phyloP scores from a whole-genome alignment of 1,139 yeast species.

The Hansenula lynferdii region DNA sequence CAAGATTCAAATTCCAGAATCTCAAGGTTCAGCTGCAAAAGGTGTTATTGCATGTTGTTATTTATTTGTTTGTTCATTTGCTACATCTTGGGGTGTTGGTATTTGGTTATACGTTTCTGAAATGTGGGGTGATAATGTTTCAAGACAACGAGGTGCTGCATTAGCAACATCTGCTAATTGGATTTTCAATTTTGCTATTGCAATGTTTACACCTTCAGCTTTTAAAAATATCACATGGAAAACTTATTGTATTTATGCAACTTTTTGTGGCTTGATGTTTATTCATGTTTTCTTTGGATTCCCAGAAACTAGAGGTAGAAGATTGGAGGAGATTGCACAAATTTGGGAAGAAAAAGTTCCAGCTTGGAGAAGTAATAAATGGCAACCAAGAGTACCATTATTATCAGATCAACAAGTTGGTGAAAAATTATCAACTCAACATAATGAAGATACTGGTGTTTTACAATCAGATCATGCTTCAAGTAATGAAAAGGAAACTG shows the following conservation, averaged over 20 bases:
- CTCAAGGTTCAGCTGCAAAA: slow-evolving; percentile 37
- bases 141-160: slow-evolving; percentile 40
- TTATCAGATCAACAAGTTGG: neutral
- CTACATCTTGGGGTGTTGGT: slow-evolving; percentile 45
- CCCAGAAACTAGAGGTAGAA: slow-evolving; percentile 62
- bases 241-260: slow-evolving; percentile 42
- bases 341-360: slow-evolving; percentile 48
- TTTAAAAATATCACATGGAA: slow-evolving; percentile 44
- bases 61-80: slow-evolving; percentile 49
- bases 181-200: slow-evolving; percentile 46
- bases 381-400: neutral
- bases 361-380: slow-evolving; percentile 34
- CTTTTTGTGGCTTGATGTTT: slow-evolving; percentile 45
- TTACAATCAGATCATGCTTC: neutral
- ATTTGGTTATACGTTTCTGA: neutral
- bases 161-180: slow-evolving; percentile 44
- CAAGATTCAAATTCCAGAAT: slow-evolving; percentile 36
- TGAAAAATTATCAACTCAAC: neutral
- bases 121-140: slow-evolving; percentile 24
- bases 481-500: neutral
- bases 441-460: neutral
- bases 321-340: slow-evolving; percentile 57
- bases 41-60: slow-evolving; percentile 57
- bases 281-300: slow-evolving; percentile 48
- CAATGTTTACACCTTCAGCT: slow-evolving; percentile 43